phyloP scores from a whole-genome alignment of 768 basidiomycete species.

The Artomyces pyxidatus region DNA sequence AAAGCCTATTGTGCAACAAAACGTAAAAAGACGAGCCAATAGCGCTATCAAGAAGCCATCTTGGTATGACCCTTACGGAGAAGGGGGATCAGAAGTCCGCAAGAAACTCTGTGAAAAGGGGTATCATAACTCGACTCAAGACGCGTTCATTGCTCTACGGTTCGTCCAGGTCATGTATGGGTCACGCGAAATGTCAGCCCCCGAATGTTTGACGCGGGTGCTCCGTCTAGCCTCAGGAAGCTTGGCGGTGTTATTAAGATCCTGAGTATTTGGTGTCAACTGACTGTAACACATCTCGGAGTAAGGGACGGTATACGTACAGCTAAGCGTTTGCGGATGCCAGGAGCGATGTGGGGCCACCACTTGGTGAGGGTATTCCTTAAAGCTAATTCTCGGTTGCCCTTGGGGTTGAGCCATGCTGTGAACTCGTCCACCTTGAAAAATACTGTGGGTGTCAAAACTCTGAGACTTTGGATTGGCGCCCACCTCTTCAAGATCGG shows the following conservation, averaged over 20 bases:
- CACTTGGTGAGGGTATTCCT: conserved; percentile 73
- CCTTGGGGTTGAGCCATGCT: conserved; percentile 89
- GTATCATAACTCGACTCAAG: conserved; percentile 18
- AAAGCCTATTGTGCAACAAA: too few species aligned
- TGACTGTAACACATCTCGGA: conserved; percentile 4
- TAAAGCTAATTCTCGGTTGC: conserved; percentile 77
- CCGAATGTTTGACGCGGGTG: conserved; percentile 49
- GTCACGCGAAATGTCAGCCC: conserved; percentile 62
- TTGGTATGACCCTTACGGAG: too few species aligned
- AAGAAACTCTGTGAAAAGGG: too few species aligned
- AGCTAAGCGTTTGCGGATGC: conserved; percentile 65
- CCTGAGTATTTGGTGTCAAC: conserved; percentile 33
- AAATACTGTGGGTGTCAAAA: background rate
- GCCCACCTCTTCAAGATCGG: conserved; percentile 79
- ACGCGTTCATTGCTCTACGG: conserved; percentile 50
- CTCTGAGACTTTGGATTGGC: background rate
- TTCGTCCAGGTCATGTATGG: conserved; percentile 89
- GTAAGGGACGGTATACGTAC: conserved; percentile 37
- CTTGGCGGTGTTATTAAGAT: conserved; percentile 59
- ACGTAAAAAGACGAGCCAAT: too few species aligned
- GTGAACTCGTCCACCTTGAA: conserved; percentile 73
- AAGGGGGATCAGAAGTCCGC: background rate
- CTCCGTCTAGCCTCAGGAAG: conserved; percentile 78
- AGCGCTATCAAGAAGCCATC: too few species aligned
- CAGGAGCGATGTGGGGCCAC: conserved; percentile 76